phyloP scores from a whole-genome alignment of 106 monocot species.

The Platanthera zijinensis region DNA sequence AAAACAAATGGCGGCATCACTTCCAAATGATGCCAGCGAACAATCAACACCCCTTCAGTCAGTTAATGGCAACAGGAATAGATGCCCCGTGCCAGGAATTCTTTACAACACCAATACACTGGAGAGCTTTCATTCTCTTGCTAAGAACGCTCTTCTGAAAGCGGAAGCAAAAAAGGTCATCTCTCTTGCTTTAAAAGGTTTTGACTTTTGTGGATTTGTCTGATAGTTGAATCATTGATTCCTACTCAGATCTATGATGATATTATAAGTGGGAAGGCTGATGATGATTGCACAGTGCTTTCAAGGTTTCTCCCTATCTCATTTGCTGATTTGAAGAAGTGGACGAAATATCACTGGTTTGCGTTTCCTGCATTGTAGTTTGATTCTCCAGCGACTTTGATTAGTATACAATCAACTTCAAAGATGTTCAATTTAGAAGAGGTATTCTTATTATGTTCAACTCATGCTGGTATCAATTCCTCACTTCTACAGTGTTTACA shows the following conservation, averaged over 20 bases:
- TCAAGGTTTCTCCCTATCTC: constrained; percentile 82
- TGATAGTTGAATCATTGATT: not conserved
- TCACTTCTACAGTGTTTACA: not conserved
- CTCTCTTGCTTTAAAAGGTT: not conserved
- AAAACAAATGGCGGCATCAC: constrained; percentile 54
- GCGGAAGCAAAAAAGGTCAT: constrained; percentile 64
- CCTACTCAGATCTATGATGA: constrained; percentile 64
- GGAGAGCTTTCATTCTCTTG: constrained; percentile 57
- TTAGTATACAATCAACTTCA: constrained; percentile 53
- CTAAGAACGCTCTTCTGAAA: constrained; percentile 46
- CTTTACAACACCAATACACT: constrained; percentile 88
- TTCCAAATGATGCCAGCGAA: constrained; percentile 28
- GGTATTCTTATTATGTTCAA: constrained; percentile 26
- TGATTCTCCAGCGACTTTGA: constrained; percentile 66
- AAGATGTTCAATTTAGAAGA: constrained; percentile 44
- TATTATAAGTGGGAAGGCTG: constrained; percentile 63
- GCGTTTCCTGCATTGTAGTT: constrained; percentile 90
- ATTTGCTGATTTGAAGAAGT: constrained; percentile 90
- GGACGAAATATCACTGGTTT: constrained; percentile 76
- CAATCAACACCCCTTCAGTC: constrained; percentile 8
- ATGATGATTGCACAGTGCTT: constrained; percentile 63
- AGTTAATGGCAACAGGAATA: constrained; percentile 53
- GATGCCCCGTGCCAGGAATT: constrained; percentile 74
- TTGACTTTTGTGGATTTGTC: not conserved
- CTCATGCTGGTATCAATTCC: not conserved